Percentiles rank a stretch among this genome's conserved stretches.
These are phyloP conservation scores for Spongiforma sp. DNA, from an alignment of 1,284 basidiomycete species.

Conservation along the genomic window DNA sequence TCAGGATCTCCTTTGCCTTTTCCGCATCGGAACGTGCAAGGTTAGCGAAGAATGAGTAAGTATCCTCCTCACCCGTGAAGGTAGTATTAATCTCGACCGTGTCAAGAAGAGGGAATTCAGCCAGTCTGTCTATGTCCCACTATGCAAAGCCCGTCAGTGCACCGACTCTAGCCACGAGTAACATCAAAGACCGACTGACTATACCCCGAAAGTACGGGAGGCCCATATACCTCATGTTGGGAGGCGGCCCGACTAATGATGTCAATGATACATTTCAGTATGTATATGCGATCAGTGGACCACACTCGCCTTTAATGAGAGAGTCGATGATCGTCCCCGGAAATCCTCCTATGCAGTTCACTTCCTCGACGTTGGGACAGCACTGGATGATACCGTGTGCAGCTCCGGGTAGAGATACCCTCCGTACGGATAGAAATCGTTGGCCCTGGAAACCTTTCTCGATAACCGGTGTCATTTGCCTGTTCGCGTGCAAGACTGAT, in stretches of 20 bases:
- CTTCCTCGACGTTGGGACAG: slow-evolving; percentile 34
- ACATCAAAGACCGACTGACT: no score
- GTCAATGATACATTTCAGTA: slow-evolving; percentile 14
- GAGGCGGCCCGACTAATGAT: slow-evolving; percentile 8
- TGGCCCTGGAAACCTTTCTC: slow-evolving; percentile 32
- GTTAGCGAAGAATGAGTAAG: no score
- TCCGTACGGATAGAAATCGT: slow-evolving; percentile 35
- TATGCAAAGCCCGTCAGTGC: no score
- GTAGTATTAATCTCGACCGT: no score
- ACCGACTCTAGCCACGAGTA: no score
- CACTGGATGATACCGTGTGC: slow-evolving; percentile 39
- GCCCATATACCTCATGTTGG: slow-evolving; percentile 11
- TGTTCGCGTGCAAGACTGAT: slow-evolving; percentile 8
- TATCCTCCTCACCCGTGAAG: no score
- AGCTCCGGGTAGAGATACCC: slow-evolving; percentile 30
- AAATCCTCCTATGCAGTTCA: slow-evolving; percentile 25
- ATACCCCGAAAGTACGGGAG: no score
- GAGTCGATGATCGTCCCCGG: slow-evolving; percentile 12
- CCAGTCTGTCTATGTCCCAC: no score
- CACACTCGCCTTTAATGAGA: slow-evolving; percentile 6
- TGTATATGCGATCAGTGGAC: slow-evolving; percentile 8
- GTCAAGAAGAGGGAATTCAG: no score
- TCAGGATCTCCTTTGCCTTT: no score
- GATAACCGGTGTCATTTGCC: slow-evolving; percentile 33
- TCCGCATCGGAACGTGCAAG: no score